A percentile compares a stretch with the other conserved stretches of the same genome.
Conservation (phyloP, 2,329 filamentous ascomycete genomes). For the Elsinoe australis region DNA sequence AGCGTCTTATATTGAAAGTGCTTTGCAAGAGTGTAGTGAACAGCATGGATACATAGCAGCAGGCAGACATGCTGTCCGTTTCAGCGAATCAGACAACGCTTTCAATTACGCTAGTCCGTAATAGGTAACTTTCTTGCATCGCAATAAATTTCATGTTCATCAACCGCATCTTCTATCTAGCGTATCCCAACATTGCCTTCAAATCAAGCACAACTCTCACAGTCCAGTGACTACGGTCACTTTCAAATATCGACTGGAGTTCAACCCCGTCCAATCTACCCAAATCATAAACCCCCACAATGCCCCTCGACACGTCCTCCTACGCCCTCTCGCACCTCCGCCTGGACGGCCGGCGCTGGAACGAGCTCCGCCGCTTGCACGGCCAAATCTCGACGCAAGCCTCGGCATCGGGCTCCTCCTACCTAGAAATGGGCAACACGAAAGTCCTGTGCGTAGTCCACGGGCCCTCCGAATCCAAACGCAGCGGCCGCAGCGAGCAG, state of each 20-base stretch:
- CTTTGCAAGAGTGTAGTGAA: too few species aligned
- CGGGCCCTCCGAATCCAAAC: constrained; percentile 67
- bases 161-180: neutral
- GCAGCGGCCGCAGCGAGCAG: constrained; percentile 38
- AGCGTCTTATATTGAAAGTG: too few species aligned
- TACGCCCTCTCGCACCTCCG: constrained; percentile 73
- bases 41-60: too few species aligned
- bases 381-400: constrained; percentile 89
- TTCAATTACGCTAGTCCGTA: neutral
- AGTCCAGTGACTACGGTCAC: too few species aligned
- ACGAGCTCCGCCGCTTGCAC: constrained; percentile 82
- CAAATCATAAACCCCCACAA: constrained; percentile 35
- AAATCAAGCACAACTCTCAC: neutral
- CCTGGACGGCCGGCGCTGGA: constrained; percentile 78
- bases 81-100: too few species aligned
- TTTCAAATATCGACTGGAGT: too few species aligned
- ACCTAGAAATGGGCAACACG: constrained; percentile 95
- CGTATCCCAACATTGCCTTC: neutral
- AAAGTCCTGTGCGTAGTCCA: constrained; percentile 90
- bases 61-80: too few species aligned
- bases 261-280: neutral
- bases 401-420: constrained; percentile 84
- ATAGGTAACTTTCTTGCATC: too few species aligned
- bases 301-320: constrained; percentile 92
- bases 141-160: neutral